Evolutionary conservation across 331 rosid species (phyloP).

Genomic region (Quercus phellos): DNA sequence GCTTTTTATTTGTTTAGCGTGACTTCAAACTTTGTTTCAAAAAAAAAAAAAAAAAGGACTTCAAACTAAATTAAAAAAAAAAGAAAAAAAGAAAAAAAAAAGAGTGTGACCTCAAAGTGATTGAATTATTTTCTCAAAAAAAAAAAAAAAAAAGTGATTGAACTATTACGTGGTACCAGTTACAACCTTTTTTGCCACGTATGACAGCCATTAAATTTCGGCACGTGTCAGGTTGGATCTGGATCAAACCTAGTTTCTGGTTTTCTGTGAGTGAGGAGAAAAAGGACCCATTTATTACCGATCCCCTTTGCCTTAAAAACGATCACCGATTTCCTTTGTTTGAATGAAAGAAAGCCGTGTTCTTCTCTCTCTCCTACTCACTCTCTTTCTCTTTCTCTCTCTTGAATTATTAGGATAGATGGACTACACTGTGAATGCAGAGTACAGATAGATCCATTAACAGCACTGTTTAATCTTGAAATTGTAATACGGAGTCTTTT

Average conservation of each 20-base stretch:
- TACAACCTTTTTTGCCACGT: neutral
- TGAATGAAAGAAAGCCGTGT: slow-evolving; percentile 7
- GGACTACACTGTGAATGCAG: neutral
- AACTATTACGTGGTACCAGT: neutral
- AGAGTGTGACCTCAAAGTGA: too few species aligned
- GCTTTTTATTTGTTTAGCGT: too few species aligned
- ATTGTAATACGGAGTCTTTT: neutral
- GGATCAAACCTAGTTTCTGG: too few species aligned
- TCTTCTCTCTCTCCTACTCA: neutral
- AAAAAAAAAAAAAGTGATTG: too few species aligned
- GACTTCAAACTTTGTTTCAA: too few species aligned
- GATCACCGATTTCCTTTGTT: slow-evolving; percentile 43
- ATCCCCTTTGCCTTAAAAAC: slow-evolving; percentile 34
- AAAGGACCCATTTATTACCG: slow-evolving; percentile 20
- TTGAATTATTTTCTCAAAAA: neutral
- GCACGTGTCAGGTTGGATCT: slow-evolving; percentile 20
- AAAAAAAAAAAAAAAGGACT: too few species aligned
- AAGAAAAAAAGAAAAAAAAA: too few species aligned
- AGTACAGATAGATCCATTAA: neutral
- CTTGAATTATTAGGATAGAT: slow-evolving; percentile 29
- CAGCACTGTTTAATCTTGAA: neutral
- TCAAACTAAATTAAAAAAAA: too few species aligned
- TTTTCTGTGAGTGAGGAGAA: slow-evolving; percentile 1
- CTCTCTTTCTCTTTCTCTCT: slow-evolving; percentile 23
- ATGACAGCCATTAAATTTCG: slow-evolving; percentile 9